Evolutionary conservation across 345 rosid species (phyloP).

Genomic region (Citrus hindsii): DNA sequence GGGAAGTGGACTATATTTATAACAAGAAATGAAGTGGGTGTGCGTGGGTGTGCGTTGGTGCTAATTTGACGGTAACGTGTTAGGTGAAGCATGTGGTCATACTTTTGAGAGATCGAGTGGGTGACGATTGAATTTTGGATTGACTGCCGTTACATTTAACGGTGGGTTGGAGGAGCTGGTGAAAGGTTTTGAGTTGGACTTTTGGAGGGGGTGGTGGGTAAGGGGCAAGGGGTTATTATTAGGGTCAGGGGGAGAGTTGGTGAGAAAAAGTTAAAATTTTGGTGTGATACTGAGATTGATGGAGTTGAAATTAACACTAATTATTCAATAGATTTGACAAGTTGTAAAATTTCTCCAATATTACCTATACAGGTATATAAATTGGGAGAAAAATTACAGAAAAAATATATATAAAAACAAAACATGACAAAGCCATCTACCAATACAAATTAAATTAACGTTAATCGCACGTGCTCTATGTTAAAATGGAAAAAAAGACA

Average conservation of each 20-base stretch:
- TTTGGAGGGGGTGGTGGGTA: background rate
- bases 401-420: no score
- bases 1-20: background rate
- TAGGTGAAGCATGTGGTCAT: conserved; percentile 3
- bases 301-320: background rate
- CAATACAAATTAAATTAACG: no score
- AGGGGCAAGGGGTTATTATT: background rate
- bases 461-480: no score
- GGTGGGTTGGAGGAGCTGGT: background rate
- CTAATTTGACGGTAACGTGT: background rate
- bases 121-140: background rate
- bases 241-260: no score
- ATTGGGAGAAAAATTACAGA: no score
- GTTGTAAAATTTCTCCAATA: no score
- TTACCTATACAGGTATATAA: no score
- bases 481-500: no score
- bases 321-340: background rate
- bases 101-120: background rate
- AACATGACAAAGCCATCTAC: no score
- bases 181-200: no score
- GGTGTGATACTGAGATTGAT: background rate
- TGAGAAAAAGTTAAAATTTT: background rate
- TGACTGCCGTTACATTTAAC: conserved; percentile 7
- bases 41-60: background rate
- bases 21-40: background rate